phyloP scores from a whole-genome alignment of 768 basidiomycete genomes.

The Lentinus tigrinus region DNA sequence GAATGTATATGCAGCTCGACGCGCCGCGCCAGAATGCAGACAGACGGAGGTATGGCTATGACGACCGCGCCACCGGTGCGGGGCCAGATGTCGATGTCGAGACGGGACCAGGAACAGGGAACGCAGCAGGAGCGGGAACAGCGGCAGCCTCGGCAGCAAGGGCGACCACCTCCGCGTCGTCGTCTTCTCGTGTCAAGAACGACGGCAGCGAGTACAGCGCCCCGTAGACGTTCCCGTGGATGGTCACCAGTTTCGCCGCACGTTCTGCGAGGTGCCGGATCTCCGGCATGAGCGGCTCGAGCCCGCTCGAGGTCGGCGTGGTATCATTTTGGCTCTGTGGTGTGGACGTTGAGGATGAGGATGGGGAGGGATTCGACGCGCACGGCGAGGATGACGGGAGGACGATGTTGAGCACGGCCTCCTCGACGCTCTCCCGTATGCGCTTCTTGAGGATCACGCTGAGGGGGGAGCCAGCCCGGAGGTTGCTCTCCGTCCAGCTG shows the following conservation, averaged over 20 bases:
- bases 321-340: slow-evolving; percentile 16
- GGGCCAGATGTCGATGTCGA: too few species aligned
- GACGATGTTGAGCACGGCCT: slow-evolving; percentile 17
- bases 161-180: neutral
- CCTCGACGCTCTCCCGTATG: slow-evolving; percentile 35
- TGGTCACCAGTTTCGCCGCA: slow-evolving; percentile 66
- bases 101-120: too few species aligned
- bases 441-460: slow-evolving; percentile 59
- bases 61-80: neutral
- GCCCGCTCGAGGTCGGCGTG: slow-evolving; percentile 48
- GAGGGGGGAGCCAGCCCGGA: slow-evolving; percentile 59
- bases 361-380: slow-evolving; percentile 25
- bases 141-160: neutral
- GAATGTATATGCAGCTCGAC: too few species aligned
- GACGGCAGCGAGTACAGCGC: slow-evolving; percentile 73
- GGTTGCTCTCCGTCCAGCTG: slow-evolving; percentile 70
- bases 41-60: neutral
- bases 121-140: too few species aligned
- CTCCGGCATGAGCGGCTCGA: slow-evolving; percentile 73
- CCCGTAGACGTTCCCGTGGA: slow-evolving; percentile 76
- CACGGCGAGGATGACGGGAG: slow-evolving; percentile 20
- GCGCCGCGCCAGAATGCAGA: too few species aligned
- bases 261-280: slow-evolving; percentile 67
- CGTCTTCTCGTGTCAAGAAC: slow-evolving; percentile 36
- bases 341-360: slow-evolving; percentile 14